Evolutionary conservation across 2,329 filamentous ascomycete genomes (phyloP).

Genomic region (Mollisiaceae sp.): DNA sequence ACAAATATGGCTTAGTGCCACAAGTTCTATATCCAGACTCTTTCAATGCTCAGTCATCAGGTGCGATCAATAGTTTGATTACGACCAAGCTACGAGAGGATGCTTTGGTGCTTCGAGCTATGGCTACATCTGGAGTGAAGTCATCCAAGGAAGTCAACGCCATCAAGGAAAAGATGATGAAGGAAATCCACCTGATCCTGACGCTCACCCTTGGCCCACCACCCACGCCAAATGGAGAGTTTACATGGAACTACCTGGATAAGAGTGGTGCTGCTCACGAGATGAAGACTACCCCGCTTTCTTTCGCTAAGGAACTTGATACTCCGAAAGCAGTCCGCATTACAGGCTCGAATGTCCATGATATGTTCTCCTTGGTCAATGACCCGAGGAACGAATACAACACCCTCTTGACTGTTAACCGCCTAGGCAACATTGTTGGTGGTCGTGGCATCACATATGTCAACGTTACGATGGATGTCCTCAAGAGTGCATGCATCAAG

Average conservation of each 20-base stretch:
- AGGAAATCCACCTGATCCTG: slow-evolving; percentile 80
- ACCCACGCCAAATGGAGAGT: slow-evolving; percentile 69
- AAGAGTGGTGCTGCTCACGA: slow-evolving; percentile 67
- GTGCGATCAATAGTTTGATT: slow-evolving; percentile 72
- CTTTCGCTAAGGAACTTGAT: slow-evolving; percentile 73
- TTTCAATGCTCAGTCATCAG: slow-evolving; percentile 76
- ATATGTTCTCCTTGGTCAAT: slow-evolving; percentile 82
- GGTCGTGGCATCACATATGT: slow-evolving; percentile 79
- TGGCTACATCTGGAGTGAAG: slow-evolving; percentile 47
- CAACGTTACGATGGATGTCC: slow-evolving; percentile 75
- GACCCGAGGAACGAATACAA: slow-evolving; percentile 81
- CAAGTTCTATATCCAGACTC: slow-evolving; percentile 82
- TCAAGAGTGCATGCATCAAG: slow-evolving; percentile 75
- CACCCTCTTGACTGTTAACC: slow-evolving; percentile 74
- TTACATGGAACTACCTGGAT: slow-evolving; percentile 82
- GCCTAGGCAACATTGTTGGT: slow-evolving; percentile 81
- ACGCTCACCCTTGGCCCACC: slow-evolving; percentile 83
- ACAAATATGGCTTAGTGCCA: slow-evolving; percentile 88
- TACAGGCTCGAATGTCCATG: slow-evolving; percentile 64
- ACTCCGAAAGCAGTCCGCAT: slow-evolving; percentile 62
- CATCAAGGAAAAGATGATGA: slow-evolving; percentile 75
- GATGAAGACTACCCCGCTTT: slow-evolving; percentile 68
- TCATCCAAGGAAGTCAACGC: slow-evolving; percentile 44
- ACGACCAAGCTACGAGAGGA: slow-evolving; percentile 89
- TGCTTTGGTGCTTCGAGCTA: slow-evolving; percentile 70